Evolutionary conservation across 768 basidiomycete species (phyloP), one percentile per base, ranked within the genome.

Genomic region (Cantharellus anzutake): DNA sequence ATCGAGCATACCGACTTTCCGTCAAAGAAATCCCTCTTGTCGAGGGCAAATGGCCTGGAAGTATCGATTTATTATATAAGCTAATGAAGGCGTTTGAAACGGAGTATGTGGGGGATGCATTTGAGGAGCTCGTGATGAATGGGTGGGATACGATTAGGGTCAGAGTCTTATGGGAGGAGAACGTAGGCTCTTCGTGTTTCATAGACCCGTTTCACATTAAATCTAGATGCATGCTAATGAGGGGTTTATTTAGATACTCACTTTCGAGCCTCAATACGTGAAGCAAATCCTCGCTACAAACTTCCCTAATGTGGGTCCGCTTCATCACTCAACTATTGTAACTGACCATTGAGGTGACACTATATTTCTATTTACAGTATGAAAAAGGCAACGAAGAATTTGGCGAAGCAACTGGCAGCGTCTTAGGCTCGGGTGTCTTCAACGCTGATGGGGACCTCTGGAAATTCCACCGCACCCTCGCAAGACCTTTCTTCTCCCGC

Each of bases 391-490:
- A 34, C 61, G 14, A 44, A 29, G 42, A n/a, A n/a, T n/a, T 53
- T 35, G 40, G 42, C n/a, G 37, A 41, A 20, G 61, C 60, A 4
- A 60, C 34, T n/a, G 16, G 4, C 59, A 75, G 73, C 73, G 0
- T 57, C 16, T 41, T 83, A 14, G 83, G 83, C 0, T 74, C 74
- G 5, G 83, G 83, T 0, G 79, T 81, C 3, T 80, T 81, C 67
- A 80, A 78, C 62, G 73, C 60, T 41, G 64, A 65, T 40, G 63
- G 64, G n/a, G 79, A 38, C 5, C 73, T 78, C 68, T 85, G 84
- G 84, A 85, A 80, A 80, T 82, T 82, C 64, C 82, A 84, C 66
- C 78, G 83, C 5, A 65, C 73, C 2, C 81, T 86, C 72, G 80
- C 81, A 0, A 77, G 84, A 0, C 83, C 83, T 0, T 84, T 85